Evolutionary conservation across 2,329 filamentous ascomycete species (phyloP), one percentile per base, ranked within the genome.

Genomic region (Acrocalymma vagum): DNA sequence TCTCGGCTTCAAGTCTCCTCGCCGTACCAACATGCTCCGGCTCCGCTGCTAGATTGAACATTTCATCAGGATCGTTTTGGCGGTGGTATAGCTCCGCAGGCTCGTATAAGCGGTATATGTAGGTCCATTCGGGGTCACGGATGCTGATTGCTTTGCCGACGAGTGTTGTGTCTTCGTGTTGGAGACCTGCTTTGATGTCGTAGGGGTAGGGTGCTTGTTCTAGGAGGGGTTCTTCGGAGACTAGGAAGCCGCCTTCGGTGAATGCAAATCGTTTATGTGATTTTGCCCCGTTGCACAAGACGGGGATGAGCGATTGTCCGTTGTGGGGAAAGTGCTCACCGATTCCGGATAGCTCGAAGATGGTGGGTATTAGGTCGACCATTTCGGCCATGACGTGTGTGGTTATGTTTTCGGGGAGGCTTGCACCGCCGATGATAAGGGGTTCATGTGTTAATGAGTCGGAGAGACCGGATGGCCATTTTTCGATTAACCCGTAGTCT

Each of bases 401-500:
- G 2, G 42, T 58, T 9, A 61, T 62, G 5, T 67, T 67, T 7
- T 58, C 36, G 1, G 72, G 72, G 1, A 77, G 38, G 0, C 72
- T 72, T 0, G 60, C 71, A 1, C 73, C 73, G 1, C 63, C 74
- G 10, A 77, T 61, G 15, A 77, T 70, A 1, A 77, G 58, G 1
- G 74, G 75, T 34, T 76, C 72, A 10, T 71, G 72, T 0, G 70
- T 62, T 1, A 77, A 61, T 1, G 64, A 62, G 24, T 76, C 70
- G 0, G 68, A 74, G 0, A 76, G 51, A 3, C 69, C 74, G 0
- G 70, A 74, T 0, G 72, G 73, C 73, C 75, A 77, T 42, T 77
- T 78, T 51, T 78, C 74, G 16, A 78, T 73, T 9, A 77, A 53
- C 0, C 74, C 74, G 32, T 75, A 65, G 32, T 78, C 74, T 9